Conservation (phyloP, 2,329 filamentous ascomycete species). For the Ophiocordyceps robertsii region DNA sequence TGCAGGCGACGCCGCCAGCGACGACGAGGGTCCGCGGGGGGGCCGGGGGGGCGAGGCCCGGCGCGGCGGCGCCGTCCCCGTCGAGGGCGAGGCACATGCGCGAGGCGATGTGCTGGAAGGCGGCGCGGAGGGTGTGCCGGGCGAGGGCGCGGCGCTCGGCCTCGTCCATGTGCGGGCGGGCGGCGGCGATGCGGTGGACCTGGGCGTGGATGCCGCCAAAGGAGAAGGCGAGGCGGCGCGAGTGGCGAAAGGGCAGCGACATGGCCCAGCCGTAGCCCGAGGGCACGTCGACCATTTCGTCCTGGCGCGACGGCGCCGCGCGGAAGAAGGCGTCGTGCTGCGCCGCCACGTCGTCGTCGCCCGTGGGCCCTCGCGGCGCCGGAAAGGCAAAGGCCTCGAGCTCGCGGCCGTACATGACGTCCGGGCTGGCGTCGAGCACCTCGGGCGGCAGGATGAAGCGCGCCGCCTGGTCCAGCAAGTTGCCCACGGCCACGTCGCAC, state of each 20-base stretch:
- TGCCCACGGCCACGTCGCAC: constrained; percentile 75
- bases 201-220: constrained; percentile 58
- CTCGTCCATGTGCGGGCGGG: constrained; percentile 28
- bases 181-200: constrained; percentile 25
- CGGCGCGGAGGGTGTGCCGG: constrained; percentile 59
- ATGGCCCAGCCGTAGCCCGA: constrained; percentile 47
- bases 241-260: constrained; percentile 49
- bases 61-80: constrained; percentile 21
- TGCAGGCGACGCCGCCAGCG: constrained; percentile 83
- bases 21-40: constrained; percentile 52
- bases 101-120: constrained; percentile 77
- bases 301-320: constrained; percentile 41
- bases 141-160: constrained; percentile 58
- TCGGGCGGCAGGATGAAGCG: constrained; percentile 56
- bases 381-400: constrained; percentile 74
- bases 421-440: constrained; percentile 37
- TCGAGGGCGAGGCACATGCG: constrained; percentile 57
- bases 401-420: constrained; percentile 67
- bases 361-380: constrained; percentile 3
- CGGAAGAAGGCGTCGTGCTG: constrained; percentile 36
- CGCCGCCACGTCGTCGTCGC: constrained; percentile 2
- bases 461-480: constrained; percentile 79
- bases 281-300: constrained; percentile 36
- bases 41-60: constrained; percentile 1
- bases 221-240: constrained; percentile 49